Conservation (phyloP, 768 basidiomycete genomes). For the Suillus paluster region DNA sequence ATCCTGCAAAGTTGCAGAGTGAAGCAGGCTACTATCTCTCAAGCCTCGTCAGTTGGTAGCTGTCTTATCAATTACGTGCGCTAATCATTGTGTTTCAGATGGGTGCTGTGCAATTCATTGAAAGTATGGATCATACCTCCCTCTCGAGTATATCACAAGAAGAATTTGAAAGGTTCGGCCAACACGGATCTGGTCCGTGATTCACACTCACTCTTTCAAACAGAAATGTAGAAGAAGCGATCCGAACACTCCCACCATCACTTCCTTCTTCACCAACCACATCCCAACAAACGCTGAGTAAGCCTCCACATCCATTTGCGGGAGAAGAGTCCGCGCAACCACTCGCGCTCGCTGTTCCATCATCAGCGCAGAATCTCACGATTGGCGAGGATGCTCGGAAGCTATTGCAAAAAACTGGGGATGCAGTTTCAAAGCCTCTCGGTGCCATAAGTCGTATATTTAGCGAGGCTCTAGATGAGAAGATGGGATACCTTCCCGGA, state of each 20-base stretch:
- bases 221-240: constrained; percentile 65
- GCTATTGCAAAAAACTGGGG: constrained; percentile 88
- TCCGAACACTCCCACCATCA: constrained; percentile 48
- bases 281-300: constrained; percentile 35
- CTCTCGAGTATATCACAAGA: constrained; percentile 93
- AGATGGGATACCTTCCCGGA: constrained; percentile 65
- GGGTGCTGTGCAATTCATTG: constrained; percentile 97
- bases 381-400: constrained; percentile 74
- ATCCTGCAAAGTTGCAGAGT: constrained; percentile 86
- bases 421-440: constrained; percentile 90
- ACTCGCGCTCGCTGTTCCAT: constrained; percentile 62
- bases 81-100: constrained; percentile 52
- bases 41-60: constrained; percentile 68
- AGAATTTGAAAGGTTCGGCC: constrained; percentile 80
- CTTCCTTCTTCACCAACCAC: constrained; percentile 36
- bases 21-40: constrained; percentile 98
- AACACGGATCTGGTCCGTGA: neutral
- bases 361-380: constrained; percentile 37
- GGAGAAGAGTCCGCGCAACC: constrained; percentile 92
- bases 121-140: constrained; percentile 96
- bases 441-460: constrained; percentile 88
- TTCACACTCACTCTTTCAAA: constrained; percentile 12
- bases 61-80: neutral
- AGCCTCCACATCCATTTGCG: constrained; percentile 49
- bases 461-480: constrained; percentile 79